phyloP scores from a whole-genome alignment of 1,284 basidiomycete genomes.

The Stygiomarasmius scandens region DNA sequence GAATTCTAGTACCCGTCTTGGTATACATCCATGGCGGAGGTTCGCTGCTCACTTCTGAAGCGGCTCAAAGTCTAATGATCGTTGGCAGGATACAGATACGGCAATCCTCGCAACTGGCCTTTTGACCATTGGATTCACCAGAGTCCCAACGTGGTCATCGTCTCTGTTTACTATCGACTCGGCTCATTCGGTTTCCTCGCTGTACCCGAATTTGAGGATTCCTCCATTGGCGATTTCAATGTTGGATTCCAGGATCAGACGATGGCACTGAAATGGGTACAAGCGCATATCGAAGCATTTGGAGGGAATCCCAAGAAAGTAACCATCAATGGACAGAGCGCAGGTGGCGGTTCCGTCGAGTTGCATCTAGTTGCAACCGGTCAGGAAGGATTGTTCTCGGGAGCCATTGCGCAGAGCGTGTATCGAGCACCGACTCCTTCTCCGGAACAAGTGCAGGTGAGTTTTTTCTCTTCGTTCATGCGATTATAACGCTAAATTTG shows the following conservation, averaged over 20 bases:
- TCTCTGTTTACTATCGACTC: constrained; percentile 58
- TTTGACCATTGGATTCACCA: constrained; percentile 57
- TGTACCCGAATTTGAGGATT: constrained; percentile 42
- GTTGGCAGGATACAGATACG: constrained; percentile 50
- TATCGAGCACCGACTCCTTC: constrained; percentile 49
- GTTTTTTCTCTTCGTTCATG: constrained; percentile 11
- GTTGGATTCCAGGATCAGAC: constrained; percentile 65
- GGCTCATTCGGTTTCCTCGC: constrained; percentile 57
- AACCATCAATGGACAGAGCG: constrained; percentile 66
- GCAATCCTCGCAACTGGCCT: constrained; percentile 59
- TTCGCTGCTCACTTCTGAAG: constrained; percentile 21
- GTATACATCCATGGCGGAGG: constrained; percentile 72
- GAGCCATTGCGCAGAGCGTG: constrained; percentile 61
- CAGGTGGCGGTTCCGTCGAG: constrained; percentile 56
- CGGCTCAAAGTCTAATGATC: constrained; percentile 6
- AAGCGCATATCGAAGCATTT: constrained; percentile 22
- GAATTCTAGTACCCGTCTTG: constrained; percentile 28
- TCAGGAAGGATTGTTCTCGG: constrained; percentile 44
- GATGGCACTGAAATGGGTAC: constrained; percentile 64
- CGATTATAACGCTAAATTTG: constrained; percentile 2
- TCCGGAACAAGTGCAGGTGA: constrained; percentile 51
- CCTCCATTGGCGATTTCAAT: constrained; percentile 53
- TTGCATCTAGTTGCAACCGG: constrained; percentile 54
- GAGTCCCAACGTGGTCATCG: constrained; percentile 52
- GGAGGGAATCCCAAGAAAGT: constrained; percentile 44